Evolutionary conservation across 306 rosid genomes (phyloP), one percentile per base, ranked within the genome.

Genomic region (Begonia fuchsioides): DNA sequence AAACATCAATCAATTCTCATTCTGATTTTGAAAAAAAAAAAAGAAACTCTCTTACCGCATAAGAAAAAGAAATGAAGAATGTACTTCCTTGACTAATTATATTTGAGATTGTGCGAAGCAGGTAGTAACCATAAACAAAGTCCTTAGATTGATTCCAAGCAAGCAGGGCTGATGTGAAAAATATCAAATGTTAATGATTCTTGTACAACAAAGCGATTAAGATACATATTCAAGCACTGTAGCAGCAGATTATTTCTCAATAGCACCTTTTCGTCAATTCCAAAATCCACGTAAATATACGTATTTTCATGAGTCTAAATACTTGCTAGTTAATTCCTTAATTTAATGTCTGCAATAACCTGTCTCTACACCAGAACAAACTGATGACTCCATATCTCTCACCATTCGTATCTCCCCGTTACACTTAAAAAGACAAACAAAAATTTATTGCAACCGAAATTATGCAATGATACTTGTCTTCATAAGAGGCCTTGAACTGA

Each of bases 81-180:
- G 62, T 72, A 60, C 77, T 79, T 44, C 87, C 87, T 72, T 79
- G 82, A 75, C 77, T 79, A 49, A 79, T 53, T 44, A 79, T 72
- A 51, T 52, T 68, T 15, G 87, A 63, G 60, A 79, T 15, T 50
- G 77, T 69, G 49, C 79, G 79, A 43, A 72, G 56, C 19, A 50
- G 79, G 13, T 75, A 79, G 59, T 79, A 79, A 39, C 74, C 79
- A 55, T 79, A 79, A 47, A 79, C 76, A 63, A 12, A 72, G 45
- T 51, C 68, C 66, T 52, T 56, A 10, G 79, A 66, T 38, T 72
- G 87, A 55, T 75, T 49, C 70, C 70, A 69, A 5, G 56, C 74
- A 60, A 79, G 73, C 51, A 79, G 41, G 38, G 66, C 87, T 79
- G 67, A 18, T 41, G 13, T 11, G 35, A 26, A 41, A 41, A 10